phyloP scores from a whole-genome alignment of 176 grass and related monocot species.

The Cenchrus purpureus region DNA sequence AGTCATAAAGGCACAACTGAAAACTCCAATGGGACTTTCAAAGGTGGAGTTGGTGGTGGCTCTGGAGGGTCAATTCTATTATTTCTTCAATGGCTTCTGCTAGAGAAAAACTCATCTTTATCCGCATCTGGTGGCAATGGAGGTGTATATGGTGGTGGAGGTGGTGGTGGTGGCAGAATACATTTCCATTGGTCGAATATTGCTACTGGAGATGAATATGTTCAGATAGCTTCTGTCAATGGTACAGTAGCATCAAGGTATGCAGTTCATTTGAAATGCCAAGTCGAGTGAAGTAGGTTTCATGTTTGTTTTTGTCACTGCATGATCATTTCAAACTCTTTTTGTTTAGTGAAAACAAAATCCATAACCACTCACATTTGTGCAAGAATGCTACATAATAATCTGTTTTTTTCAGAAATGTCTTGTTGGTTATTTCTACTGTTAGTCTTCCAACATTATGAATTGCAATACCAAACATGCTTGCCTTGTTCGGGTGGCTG shows the following conservation, averaged over 20 bases:
- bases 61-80: conserved; percentile 95
- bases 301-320: background rate
- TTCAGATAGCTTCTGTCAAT: conserved; percentile 90
- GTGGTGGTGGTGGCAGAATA: conserved; percentile 87
- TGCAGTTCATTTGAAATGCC: conserved; percentile 20
- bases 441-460: background rate
- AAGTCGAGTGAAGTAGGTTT: conserved; percentile 34
- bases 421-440: background rate
- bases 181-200: conserved; percentile 97
- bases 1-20: conserved; percentile 44
- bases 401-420: background rate
- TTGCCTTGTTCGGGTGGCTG: too few species aligned
- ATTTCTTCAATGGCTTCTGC: conserved; percentile 76
- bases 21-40: conserved; percentile 64
- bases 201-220: conserved; percentile 94
- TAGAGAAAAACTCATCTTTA: conserved; percentile 80
- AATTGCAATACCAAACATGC: background rate
- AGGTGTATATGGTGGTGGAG: conserved; percentile 78
- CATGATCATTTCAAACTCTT: background rate
- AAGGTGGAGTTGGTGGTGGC: conserved; percentile 86
- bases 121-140: conserved; percentile 84
- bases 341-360: background rate
- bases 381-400: background rate
- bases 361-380: background rate
- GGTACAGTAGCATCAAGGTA: conserved; percentile 88